These are phyloP conservation scores for Cryphonectria radicalis DNA, from an alignment of 2,329 filamentous ascomycete genomes.

Conservation along the genomic window DNA sequence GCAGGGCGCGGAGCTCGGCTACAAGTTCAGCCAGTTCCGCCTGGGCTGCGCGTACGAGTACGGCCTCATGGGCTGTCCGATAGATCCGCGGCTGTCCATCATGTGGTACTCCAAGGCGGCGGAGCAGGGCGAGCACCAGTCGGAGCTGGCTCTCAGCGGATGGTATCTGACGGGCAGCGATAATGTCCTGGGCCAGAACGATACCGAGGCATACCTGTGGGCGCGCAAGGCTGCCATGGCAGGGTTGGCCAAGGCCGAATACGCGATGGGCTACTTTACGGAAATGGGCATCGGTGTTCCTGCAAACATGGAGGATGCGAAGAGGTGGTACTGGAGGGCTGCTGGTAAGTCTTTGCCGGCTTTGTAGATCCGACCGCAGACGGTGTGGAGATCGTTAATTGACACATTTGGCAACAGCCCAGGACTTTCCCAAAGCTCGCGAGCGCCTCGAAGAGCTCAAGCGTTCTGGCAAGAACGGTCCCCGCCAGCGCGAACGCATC, in stretches of 20 bases:
- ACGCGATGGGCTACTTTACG: constrained; percentile 97
- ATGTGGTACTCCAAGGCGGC: constrained; percentile 93
- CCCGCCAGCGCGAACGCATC: constrained; percentile 77
- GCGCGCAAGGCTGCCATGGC: constrained; percentile 89
- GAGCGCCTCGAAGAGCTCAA: constrained; percentile 93
- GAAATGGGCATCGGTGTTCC: constrained; percentile 91
- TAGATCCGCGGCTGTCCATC: constrained; percentile 85
- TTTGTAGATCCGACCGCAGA: neutral
- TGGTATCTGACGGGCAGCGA: constrained; percentile 95
- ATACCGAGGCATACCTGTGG: constrained; percentile 97
- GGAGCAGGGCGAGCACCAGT: constrained; percentile 91
- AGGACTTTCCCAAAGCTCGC: constrained; percentile 91
- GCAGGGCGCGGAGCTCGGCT: constrained; percentile 84
- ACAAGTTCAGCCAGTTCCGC: constrained; percentile 93
- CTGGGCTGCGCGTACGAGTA: constrained; percentile 90
- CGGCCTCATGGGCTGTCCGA: constrained; percentile 77
- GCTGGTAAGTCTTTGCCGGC: constrained; percentile 75
- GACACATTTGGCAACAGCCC: constrained; percentile 62
- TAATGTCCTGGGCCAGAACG: constrained; percentile 85
- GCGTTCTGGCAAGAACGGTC: constrained; percentile 71
- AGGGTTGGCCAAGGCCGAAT: constrained; percentile 90
- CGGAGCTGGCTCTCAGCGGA: constrained; percentile 81
- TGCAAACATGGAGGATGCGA: constrained; percentile 89
- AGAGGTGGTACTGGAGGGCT: constrained; percentile 97
- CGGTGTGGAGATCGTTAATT: neutral